Base-by-base conservation (phyloP, 768 basidiomycete species). In the Lentinus tigrinus region DNA sequence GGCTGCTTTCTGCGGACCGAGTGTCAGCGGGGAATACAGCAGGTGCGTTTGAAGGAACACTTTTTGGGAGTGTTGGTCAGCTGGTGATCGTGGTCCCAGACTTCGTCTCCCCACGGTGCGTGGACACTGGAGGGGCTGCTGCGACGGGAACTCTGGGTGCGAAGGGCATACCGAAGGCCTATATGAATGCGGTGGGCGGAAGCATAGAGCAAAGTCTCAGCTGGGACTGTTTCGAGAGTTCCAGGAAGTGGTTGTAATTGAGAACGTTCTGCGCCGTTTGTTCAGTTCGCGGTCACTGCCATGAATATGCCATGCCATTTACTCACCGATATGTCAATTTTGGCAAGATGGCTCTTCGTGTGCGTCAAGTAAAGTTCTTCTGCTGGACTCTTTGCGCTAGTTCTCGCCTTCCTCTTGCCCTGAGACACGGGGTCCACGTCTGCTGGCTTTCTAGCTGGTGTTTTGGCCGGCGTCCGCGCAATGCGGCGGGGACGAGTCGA, bases 31-130 rank as follows among this genome's bases (percentile, higher is more conserved):
- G n/a, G n/a, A 38, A 75, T 72, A 5, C 77, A 78, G 51, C 28
- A 16, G 17, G 39, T 21, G 39, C 31, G 42, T 8, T 10, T 34
- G 36, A n/a, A n/a, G 6, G 14, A 16, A 27, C 1, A 57, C 27
- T 42, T 26, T 38, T 46, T 27, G 49, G 36, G n/a, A 17, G 50
- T 44, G 37, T 47, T 19, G 13, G 43, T 46, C 21, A 17, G 14
- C 27, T 24, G 51, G 53, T 83, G 78, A 4, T 80, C 77, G 38
- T 68, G 69, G 47, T 77, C 77, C 85, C 85, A 87, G 36, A 74
- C 77, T 34, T 85, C 81, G 63, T 87, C 85, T 64, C 86, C 86
- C 83, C 84, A 85, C 38, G 81, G 76, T 13, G 79, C 84, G 28
- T 82, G 77, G n/a, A n/a, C n/a, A n/a, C n/a, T n/a, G n/a, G 34